Conservation (phyloP, 257 asterid species). For the Nicotiana otophora region DNA sequence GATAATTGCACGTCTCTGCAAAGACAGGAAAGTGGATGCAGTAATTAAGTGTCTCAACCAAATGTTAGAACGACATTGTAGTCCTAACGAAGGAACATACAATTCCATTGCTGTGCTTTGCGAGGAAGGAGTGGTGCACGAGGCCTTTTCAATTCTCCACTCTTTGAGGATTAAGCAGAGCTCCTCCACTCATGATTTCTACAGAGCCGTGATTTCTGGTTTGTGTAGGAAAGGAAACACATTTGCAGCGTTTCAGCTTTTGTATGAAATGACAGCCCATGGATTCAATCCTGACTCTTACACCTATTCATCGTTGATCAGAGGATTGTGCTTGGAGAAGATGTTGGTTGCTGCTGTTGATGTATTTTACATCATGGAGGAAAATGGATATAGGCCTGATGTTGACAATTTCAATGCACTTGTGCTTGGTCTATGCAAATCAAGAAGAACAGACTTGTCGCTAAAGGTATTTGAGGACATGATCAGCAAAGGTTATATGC, state of each 20-base stretch:
- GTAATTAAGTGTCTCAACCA: constrained; percentile 53
- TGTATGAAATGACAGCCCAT: constrained; percentile 47
- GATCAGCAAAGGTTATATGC: constrained; percentile 59
- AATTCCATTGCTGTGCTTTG: constrained; percentile 72
- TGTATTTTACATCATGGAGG: constrained; percentile 54
- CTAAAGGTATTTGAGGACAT: constrained; percentile 49
- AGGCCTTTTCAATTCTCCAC: constrained; percentile 63
- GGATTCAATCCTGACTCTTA: constrained; percentile 71
- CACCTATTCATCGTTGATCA: constrained; percentile 69
- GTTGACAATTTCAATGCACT: constrained; percentile 62
- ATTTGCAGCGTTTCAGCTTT: constrained; percentile 55
- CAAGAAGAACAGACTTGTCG: constrained; percentile 62
- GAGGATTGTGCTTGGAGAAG: constrained; percentile 74
- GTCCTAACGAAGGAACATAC: constrained; percentile 72
- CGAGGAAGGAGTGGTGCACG: constrained; percentile 59
- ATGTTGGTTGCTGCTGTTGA: constrained; percentile 69
- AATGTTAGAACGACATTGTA: constrained; percentile 49
- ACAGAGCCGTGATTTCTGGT: constrained; percentile 48
- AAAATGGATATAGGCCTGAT: constrained; percentile 48
- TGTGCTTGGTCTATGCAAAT: constrained; percentile 77
- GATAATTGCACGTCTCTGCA: constrained; percentile 54
- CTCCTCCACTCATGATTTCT: constrained; percentile 46
- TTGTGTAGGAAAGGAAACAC: constrained; percentile 77
- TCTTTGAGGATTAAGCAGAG: constrained; percentile 48
- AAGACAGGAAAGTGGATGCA: constrained; percentile 49